phyloP scores from a whole-genome alignment of 495 filamentous ascomycete species.

The Penicillium cinerascens region DNA sequence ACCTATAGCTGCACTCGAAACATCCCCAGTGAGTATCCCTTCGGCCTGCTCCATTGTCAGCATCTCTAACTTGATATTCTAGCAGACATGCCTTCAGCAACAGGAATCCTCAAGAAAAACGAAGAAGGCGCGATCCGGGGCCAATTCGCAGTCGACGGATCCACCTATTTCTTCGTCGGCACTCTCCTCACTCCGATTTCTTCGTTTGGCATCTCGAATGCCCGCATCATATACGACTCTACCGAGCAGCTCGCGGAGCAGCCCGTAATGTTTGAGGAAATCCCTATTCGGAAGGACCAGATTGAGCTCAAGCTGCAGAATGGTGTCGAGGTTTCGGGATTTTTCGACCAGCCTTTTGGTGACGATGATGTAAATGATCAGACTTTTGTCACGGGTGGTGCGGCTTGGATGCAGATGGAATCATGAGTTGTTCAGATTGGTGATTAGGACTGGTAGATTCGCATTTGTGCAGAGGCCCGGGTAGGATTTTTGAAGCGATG shows the following conservation, averaged over 20 bases:
- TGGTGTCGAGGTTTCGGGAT: slow-evolving; percentile 4
- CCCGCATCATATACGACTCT: slow-evolving; percentile 4
- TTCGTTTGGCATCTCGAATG: slow-evolving; percentile 5
- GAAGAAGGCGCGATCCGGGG: slow-evolving; percentile 9
- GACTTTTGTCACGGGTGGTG: background rate
- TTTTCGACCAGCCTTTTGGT: slow-evolving; percentile 8
- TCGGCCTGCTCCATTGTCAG: background rate
- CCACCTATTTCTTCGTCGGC: slow-evolving; percentile 8
- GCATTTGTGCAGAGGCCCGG: too few relatives aligned
- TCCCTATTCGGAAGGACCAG: slow-evolving; percentile 6
- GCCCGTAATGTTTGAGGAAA: slow-evolving; percentile 1
- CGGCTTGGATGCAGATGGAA: background rate
- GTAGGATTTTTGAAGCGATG: too few relatives aligned
- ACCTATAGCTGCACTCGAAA: background rate
- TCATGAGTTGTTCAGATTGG: background rate
- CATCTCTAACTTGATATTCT: background rate
- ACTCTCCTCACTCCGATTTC: background rate
- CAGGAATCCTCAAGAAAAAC: slow-evolving; percentile 4
- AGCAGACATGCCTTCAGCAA: slow-evolving; percentile 7
- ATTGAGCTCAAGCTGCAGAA: slow-evolving; percentile 5
- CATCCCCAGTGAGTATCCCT: background rate
- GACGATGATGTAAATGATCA: slow-evolving; percentile 2
- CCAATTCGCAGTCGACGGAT: slow-evolving; percentile 11
- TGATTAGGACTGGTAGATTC: too few relatives aligned
- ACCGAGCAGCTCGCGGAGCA: slow-evolving; percentile 2